These are phyloP conservation scores for Capsicum rhomboideum DNA, from an alignment of 257 asterid species.

Conservation along the genomic window DNA sequence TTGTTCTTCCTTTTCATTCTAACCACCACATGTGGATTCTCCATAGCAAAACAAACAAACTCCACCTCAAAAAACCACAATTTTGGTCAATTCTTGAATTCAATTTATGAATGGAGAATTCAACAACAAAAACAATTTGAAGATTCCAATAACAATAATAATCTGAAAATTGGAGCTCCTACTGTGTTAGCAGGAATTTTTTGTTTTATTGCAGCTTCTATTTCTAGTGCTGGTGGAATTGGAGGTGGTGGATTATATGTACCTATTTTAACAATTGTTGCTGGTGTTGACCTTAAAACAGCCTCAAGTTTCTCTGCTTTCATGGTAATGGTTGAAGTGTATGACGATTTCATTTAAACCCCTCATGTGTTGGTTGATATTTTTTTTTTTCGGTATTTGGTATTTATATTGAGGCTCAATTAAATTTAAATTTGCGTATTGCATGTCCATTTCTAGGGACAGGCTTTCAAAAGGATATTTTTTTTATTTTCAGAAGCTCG, in stretches of 20 bases:
- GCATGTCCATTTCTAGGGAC: no score
- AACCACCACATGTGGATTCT: slow-evolving; percentile 10
- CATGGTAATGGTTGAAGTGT: slow-evolving; percentile 29
- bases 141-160: neutral
- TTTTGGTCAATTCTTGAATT: slow-evolving; percentile 9
- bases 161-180: slow-evolving; percentile 7
- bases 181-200: slow-evolving; percentile 34
- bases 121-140: neutral
- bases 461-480: no score
- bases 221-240: slow-evolving; percentile 83
- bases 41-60: slow-evolving; percentile 25
- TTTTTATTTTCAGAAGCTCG: no score
- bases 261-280: slow-evolving; percentile 57
- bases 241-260: slow-evolving; percentile 84
- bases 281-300: slow-evolving; percentile 61
- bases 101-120: slow-evolving; percentile 19
- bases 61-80: neutral
- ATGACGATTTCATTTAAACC: neutral
- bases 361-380: no score
- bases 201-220: slow-evolving; percentile 53
- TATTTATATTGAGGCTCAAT: no score
- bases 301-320: slow-evolving; percentile 67
- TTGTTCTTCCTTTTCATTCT: slow-evolving; percentile 13
- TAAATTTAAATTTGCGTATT: no score
- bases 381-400: no score